Percentiles rank a stretch among this genome's conserved stretches.
Evolutionary conservation across 306 rosid species (phyloP).

Genomic region (Rosa persica): DNA sequence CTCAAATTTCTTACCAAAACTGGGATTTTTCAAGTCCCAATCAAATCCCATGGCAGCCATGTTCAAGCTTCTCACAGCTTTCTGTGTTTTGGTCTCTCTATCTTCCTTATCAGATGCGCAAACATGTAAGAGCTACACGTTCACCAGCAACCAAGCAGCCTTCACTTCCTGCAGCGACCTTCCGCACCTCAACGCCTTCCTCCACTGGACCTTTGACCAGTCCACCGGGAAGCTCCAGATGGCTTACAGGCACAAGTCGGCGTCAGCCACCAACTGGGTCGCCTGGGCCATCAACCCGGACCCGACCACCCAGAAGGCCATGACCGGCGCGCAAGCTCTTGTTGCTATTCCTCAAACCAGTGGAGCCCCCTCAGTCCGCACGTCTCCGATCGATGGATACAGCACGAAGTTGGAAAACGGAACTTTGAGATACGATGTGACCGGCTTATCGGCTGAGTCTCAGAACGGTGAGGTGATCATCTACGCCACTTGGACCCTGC

Average conservation of each 20-base stretch:
- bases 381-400: slow-evolving; percentile 9
- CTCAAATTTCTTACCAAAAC: not conserved
- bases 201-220: slow-evolving; percentile 54
- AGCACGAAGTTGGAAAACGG: slow-evolving; percentile 20
- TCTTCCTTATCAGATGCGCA: slow-evolving; percentile 47
- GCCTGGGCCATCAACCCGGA: slow-evolving; percentile 69
- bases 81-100: slow-evolving; percentile 31
- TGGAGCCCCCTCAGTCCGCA: slow-evolving; percentile 28
- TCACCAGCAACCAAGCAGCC: slow-evolving; percentile 20
- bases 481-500: slow-evolving; percentile 47
- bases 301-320: not conserved
- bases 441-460: slow-evolving; percentile 27
- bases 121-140: slow-evolving; percentile 32
- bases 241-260: slow-evolving; percentile 52
- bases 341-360: slow-evolving; percentile 42
- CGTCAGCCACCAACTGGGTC: slow-evolving; percentile 52
- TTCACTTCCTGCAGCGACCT: slow-evolving; percentile 47
- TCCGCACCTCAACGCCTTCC: slow-evolving; percentile 46
- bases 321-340: slow-evolving; percentile 60
- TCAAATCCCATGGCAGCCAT: slow-evolving; percentile 30
- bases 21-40: not conserved
- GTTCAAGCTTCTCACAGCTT: slow-evolving; percentile 30
- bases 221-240: slow-evolving; percentile 41
- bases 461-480: slow-evolving; percentile 43
- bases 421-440: slow-evolving; percentile 16